phyloP scores from a whole-genome alignment of 148 eudicot genomes.

The Fagopyrum esculentum region DNA sequence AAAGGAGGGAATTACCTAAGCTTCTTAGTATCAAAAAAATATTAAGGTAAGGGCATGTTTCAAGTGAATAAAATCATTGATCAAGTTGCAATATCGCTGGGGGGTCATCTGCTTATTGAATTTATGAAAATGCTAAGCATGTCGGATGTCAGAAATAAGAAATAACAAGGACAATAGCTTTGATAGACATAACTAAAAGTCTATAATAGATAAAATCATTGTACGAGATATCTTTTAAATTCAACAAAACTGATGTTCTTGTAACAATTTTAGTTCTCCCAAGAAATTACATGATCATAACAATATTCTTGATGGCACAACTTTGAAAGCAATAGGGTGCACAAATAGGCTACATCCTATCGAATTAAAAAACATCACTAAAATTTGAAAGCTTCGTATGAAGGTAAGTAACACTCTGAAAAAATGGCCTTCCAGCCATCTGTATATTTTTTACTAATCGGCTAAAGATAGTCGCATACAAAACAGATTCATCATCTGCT shows the following conservation, averaged over 20 bases:
- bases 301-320: slow-evolving; percentile 3
- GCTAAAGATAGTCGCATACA: neutral
- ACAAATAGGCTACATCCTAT: neutral
- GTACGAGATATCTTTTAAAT: neutral
- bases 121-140: no score
- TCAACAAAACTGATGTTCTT: neutral
- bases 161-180: no score
- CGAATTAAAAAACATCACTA: neutral
- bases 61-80: neutral
- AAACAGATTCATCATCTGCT: neutral
- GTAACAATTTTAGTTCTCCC: neutral
- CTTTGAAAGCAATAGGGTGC: neutral
- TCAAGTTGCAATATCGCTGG: neutral
- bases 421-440: neutral
- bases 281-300: neutral
- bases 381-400: neutral
- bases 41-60: neutral
- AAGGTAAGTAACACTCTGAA: neutral
- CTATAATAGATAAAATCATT: no score
- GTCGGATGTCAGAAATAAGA: no score
- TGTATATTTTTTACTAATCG: neutral
- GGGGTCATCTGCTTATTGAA: no score
- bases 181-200: no score
- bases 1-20: slow-evolving; percentile 11
- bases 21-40: neutral